Percentiles rank a stretch among this genome's conserved stretches.
Evolutionary conservation across 345 rosid genomes (phyloP).

Genomic region (Geranium rotundifolium): DNA sequence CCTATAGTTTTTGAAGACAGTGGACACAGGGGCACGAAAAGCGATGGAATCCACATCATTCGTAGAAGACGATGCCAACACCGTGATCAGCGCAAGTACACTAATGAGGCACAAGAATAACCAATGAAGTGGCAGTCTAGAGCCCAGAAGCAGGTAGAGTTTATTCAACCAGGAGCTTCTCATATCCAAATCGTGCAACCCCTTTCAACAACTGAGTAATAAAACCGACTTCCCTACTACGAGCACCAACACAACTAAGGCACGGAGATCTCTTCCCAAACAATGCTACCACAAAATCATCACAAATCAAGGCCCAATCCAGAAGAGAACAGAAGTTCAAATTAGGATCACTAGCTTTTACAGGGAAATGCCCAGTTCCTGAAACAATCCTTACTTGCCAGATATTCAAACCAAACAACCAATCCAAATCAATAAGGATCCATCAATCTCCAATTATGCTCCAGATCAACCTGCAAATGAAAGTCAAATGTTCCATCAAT

Average conservation of each 20-base stretch:
- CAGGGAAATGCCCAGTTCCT: not conserved
- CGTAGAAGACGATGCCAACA: slow-evolving; percentile 61
- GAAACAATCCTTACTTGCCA: not conserved
- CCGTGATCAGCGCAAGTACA: slow-evolving; percentile 53
- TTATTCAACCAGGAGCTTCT: slow-evolving; percentile 74
- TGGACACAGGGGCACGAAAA: slow-evolving; percentile 27
- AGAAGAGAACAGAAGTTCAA: not conserved
- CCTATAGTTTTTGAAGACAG: slow-evolving; percentile 59
- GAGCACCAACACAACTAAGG: not conserved
- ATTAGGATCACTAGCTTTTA: not conserved
- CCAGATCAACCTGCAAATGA: not conserved
- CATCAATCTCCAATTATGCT: not conserved
- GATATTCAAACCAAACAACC: not conserved
- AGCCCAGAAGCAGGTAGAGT: slow-evolving; percentile 50
- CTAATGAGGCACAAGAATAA: slow-evolving; percentile 52
- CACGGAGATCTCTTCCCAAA: not conserved
- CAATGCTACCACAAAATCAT: not conserved
- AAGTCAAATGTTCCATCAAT: not conserved
- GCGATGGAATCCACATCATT: slow-evolving; percentile 37
- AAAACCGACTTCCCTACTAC: slow-evolving; percentile 4
- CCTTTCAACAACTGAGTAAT: slow-evolving; percentile 11
- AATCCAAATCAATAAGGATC: not conserved
- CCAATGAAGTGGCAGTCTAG: slow-evolving; percentile 55
- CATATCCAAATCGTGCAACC: slow-evolving; percentile 49
- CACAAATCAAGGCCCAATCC: not conserved